Percentiles rank a stretch among this genome's conserved stretches.
These are phyloP conservation scores for Xylaria sp. DNA, from an alignment of 2,329 filamentous ascomycete species.

Conservation along the genomic window DNA sequence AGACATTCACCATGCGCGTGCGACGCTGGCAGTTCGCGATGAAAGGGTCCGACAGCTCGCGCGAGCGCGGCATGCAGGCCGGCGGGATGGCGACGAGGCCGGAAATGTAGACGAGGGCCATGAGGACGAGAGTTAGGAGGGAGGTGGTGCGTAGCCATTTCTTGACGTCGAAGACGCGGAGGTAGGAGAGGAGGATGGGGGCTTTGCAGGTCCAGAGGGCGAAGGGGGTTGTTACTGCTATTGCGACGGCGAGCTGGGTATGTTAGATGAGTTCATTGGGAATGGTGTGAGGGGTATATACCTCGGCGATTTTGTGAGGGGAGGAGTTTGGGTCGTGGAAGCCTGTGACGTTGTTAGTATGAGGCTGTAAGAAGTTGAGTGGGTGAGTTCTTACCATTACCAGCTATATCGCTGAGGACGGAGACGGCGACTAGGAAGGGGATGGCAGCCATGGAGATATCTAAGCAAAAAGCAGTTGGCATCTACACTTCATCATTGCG, in stretches of 20 bases:
- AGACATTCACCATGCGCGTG: conserved; percentile 13
- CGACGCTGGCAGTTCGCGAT: conserved; percentile 11
- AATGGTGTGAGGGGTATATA: too few relatives aligned
- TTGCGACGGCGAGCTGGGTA: conserved; percentile 12
- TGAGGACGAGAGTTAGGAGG: conserved; percentile 9
- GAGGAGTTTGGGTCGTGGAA: conserved; percentile 13
- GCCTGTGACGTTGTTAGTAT: conserved; percentile 10
- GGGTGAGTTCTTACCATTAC: conserved; percentile 11
- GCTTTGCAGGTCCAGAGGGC: conserved; percentile 20
- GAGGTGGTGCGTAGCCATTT: conserved; percentile 14
- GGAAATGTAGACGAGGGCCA: conserved; percentile 4
- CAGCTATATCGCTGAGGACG: conserved; percentile 11
- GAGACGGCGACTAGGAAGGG: conserved; percentile 14
- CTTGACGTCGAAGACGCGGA: conserved; percentile 19
- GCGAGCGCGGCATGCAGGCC: conserved; percentile 14
- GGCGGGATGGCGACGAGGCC: conserved; percentile 11
- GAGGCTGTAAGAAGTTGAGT: neutral
- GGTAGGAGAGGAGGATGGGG: conserved; percentile 18
- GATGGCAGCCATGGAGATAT: conserved; percentile 16
- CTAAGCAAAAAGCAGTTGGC: conserved; percentile 3
- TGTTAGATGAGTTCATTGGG: too few relatives aligned
- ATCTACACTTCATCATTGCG: neutral
- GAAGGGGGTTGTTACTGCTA: conserved; percentile 10
- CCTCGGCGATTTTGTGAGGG: conserved; percentile 14
- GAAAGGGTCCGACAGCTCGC: conserved; percentile 5